Evolutionary conservation across 176 grass and related monocot species (phyloP).

Genomic region (Musa beccarii): DNA sequence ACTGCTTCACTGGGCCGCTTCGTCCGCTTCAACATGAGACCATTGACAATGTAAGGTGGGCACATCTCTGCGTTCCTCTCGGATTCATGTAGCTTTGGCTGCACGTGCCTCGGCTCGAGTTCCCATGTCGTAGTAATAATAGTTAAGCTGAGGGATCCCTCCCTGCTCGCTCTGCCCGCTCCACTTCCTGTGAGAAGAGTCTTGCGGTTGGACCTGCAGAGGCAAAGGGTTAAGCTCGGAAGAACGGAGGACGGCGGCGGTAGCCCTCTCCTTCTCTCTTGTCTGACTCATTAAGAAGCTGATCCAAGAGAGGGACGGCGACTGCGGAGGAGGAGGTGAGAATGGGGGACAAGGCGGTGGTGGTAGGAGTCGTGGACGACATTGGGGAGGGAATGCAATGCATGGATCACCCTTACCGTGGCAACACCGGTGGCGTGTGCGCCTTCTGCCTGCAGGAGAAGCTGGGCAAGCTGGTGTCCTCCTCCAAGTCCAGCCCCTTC

Average conservation of each 20-base stretch:
- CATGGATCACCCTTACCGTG: constrained; percentile 82
- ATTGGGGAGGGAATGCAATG: constrained; percentile 50
- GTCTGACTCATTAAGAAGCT: neutral
- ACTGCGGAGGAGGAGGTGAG: constrained; percentile 2
- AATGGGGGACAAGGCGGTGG: constrained; percentile 10
- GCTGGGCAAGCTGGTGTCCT: constrained; percentile 88
- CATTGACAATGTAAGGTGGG: too few species aligned
- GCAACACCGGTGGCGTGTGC: constrained; percentile 70
- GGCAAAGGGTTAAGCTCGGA: too few species aligned
- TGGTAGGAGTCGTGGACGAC: constrained; percentile 11
- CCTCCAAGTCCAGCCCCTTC: constrained; percentile 76
- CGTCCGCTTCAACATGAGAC: too few species aligned
- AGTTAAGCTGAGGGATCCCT: too few species aligned
- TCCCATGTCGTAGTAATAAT: too few species aligned
- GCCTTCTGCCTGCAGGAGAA: constrained; percentile 99
- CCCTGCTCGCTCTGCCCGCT: too few species aligned
- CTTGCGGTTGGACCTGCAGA: too few species aligned
- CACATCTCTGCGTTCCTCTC: too few species aligned
- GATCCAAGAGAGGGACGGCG: neutral
- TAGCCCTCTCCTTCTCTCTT: neutral
- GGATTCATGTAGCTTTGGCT: too few species aligned
- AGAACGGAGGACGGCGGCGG: neutral
- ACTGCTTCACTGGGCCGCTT: too few species aligned
- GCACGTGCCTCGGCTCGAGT: too few species aligned
- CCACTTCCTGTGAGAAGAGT: too few species aligned